These are phyloP conservation scores for Trametes sanguinea DNA, from an alignment of 768 basidiomycete species.

Conservation along the genomic window DNA sequence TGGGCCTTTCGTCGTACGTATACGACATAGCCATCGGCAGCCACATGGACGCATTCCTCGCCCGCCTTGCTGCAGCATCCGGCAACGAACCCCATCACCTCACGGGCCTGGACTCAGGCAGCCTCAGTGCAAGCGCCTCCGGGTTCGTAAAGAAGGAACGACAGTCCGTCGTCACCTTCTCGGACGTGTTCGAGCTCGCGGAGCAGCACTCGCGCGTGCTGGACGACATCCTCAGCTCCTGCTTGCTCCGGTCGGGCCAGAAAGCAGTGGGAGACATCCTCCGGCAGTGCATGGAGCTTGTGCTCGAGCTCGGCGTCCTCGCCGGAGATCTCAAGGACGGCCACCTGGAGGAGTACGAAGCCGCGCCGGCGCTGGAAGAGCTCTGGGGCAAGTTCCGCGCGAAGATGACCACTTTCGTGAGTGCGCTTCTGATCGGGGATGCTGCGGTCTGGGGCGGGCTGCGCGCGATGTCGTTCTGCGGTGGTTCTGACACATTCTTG, in stretches of 20 bases:
- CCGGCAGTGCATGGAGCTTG: slow-evolving; percentile 59
- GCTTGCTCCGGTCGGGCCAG: slow-evolving; percentile 71
- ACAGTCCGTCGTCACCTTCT: slow-evolving; percentile 37
- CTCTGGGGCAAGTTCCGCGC: slow-evolving; percentile 54
- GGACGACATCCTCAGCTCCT: slow-evolving; percentile 76
- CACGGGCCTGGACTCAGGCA: neutral
- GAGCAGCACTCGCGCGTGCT: slow-evolving; percentile 66
- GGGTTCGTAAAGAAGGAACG: neutral
- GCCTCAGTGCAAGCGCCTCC: neutral
- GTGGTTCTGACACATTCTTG: slow-evolving; percentile 6
- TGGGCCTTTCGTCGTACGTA: slow-evolving; percentile 66
- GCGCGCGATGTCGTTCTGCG: too few species aligned
- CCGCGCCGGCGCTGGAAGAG: slow-evolving; percentile 55
- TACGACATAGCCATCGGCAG: slow-evolving; percentile 81
- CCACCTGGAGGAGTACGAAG: slow-evolving; percentile 63
- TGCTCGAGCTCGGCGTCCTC: slow-evolving; percentile 68
- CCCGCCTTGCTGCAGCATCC: slow-evolving; percentile 17
- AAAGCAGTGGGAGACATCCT: slow-evolving; percentile 64
- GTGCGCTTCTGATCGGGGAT: slow-evolving; percentile 28
- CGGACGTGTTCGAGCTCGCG: slow-evolving; percentile 76
- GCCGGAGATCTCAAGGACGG: slow-evolving; percentile 60
- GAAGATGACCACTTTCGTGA: slow-evolving; percentile 60
- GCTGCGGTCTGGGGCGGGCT: neutral
- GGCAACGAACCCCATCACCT: neutral
- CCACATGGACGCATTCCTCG: slow-evolving; percentile 72